These are phyloP conservation scores for Talaromyces albobiverticillius DNA, from an alignment of 2,329 filamentous ascomycete genomes.

Conservation along the genomic window DNA sequence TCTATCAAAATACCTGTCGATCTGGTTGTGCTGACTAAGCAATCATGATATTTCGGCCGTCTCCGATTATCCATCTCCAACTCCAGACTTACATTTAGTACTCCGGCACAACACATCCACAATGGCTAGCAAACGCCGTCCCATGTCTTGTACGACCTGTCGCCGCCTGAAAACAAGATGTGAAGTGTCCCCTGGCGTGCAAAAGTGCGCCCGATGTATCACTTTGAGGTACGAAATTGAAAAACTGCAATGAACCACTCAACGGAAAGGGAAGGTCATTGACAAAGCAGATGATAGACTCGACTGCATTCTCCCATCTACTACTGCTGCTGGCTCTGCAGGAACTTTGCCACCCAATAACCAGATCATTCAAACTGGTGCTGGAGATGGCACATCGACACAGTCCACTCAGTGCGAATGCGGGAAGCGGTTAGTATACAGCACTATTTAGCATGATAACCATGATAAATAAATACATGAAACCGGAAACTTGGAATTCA, in stretches of 20 bases:
- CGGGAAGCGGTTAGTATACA: not conserved
- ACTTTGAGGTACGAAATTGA: not conserved
- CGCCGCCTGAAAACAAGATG: conserved; percentile 42
- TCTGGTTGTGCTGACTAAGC: too few relatives aligned
- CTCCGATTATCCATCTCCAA: too few relatives aligned
- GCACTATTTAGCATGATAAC: not conserved
- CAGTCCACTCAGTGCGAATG: not conserved
- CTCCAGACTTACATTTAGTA: not conserved
- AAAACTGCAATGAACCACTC: too few relatives aligned
- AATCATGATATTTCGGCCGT: too few relatives aligned
- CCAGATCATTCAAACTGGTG: not conserved
- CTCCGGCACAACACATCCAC: not conserved
- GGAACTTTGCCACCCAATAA: not conserved
- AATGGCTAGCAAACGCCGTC: not conserved
- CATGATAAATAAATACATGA: not conserved
- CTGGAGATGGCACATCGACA: too few relatives aligned
- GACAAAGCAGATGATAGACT: not conserved
- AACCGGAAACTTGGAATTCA: not conserved
- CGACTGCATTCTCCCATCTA: not conserved
- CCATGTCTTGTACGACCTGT: conserved; percentile 23
- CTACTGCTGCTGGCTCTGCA: not conserved
- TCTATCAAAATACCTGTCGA: too few relatives aligned
- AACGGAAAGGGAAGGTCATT: too few relatives aligned
- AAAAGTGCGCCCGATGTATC: not conserved
- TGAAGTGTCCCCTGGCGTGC: conserved; percentile 22